Base-by-base conservation (phyloP, 345 rosid genomes). In the Gossypium bickii region DNA sequence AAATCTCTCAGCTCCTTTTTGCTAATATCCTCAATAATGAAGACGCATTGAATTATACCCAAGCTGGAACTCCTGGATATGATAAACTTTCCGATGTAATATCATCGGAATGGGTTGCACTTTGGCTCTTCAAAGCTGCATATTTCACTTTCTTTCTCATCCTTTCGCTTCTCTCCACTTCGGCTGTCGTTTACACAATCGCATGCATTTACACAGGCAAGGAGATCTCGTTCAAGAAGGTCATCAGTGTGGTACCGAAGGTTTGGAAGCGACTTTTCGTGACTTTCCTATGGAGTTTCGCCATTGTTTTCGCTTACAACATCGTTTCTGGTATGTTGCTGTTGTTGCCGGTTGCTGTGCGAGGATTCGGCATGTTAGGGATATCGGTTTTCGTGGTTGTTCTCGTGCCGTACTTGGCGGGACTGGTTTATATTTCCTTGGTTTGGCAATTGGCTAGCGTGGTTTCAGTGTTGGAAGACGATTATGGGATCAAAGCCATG, bases 381-480 rank as follows among this genome's bases (percentile, higher is more conserved):
- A 2, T 61, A 11, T 47, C 17, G 3, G 9, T 61, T 13, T 29
- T 53, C 4, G 41, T 72, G 0, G 45, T 45, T 25, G 17, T 80
- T 2, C 1, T 72, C 25, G 2, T 67, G 7, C 0, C 75, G 1
- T 87, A 72, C 75, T 10, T 80, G 1, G 53, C 24, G 1, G 89
- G 87, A 10, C 56, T 85, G 1, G 79, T 86, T 20, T 87, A 86
- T 45, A 24, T 87, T 58, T 80, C 79, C 67, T 51, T 86, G 17
- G 57, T 83, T 2, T 89, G 86, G 88, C 86, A 86, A 10, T 48
- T 89, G 78, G 89, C 88, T 0, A 76, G 84, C 17, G 91, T 87
- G 8, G 84, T 89, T 53, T 86, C 91, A 0, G 89, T 87, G 2
- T 20, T 89, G 63, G 89, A 89, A 76, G 88, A 86, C 17, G 72